Percentiles rank a stretch among this genome's conserved stretches.
Evolutionary conservation across 768 basidiomycete species (phyloP).

Genomic region (Auricularia cornea): DNA sequence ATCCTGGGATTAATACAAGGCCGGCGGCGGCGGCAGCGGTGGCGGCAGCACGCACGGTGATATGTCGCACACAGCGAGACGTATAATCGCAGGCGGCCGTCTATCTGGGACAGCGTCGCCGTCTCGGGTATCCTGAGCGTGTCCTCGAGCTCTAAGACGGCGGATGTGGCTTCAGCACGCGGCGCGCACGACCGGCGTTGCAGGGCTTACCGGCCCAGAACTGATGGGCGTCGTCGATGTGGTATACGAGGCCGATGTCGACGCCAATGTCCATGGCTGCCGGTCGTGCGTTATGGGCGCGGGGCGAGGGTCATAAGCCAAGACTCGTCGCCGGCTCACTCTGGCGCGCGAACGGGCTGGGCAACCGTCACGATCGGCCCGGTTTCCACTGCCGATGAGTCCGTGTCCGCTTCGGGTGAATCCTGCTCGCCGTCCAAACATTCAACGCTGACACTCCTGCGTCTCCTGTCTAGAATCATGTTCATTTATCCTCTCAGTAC

Average conservation of each 20-base stretch:
- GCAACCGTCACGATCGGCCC: too few species aligned
- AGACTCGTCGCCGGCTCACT: too few species aligned
- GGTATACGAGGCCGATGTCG: conserved; percentile 65
- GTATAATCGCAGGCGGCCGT: conserved; percentile 70
- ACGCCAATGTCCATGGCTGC: conserved; percentile 34
- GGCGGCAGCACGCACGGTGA: conserved; percentile 52
- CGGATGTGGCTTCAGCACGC: background rate
- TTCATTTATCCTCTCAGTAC: too few species aligned
- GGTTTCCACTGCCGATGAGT: too few species aligned
- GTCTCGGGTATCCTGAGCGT: conserved; percentile 58
- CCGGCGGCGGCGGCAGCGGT: background rate
- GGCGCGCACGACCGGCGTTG: conserved; percentile 4
- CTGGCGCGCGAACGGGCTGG: too few species aligned
- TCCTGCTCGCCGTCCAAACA: too few species aligned
- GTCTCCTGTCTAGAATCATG: too few species aligned
- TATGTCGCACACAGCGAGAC: conserved; percentile 73
- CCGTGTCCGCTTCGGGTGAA: too few species aligned
- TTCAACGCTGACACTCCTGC: too few species aligned
- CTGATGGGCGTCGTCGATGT: conserved; percentile 75
- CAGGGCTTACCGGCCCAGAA: conserved; percentile 75
- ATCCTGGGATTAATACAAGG: too few species aligned
- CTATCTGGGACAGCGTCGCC: conserved; percentile 61
- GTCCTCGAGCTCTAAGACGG: conserved; percentile 72
- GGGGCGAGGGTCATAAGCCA: too few species aligned
- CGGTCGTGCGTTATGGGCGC: background rate